phyloP scores from a whole-genome alignment of 345 rosid genomes.

The Schrenkiella parvula region DNA sequence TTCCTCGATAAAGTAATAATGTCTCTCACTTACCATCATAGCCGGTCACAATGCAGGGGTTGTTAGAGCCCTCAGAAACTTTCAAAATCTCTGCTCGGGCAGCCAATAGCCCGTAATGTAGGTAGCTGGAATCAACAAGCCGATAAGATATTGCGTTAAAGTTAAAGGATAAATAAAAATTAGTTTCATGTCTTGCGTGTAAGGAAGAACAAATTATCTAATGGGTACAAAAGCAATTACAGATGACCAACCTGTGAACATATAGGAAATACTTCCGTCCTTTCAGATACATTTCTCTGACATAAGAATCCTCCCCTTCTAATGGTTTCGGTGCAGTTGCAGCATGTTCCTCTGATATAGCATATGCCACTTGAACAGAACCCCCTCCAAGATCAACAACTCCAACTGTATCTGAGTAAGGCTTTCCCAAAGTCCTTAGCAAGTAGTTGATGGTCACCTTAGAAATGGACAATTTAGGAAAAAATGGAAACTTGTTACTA shows the following conservation, averaged over 20 bases:
- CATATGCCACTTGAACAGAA: conserved; percentile 99
- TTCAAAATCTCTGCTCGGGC: conserved; percentile 94
- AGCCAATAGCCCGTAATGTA: conserved; percentile 89
- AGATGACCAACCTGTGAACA: conserved; percentile 73
- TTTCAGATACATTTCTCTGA: conserved; percentile 76
- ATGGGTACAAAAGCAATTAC: not conserved
- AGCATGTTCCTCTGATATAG: conserved; percentile 77
- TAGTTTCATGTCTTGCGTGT: not conserved
- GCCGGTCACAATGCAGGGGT: conserved; percentile 79
- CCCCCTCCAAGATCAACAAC: conserved; percentile 99
- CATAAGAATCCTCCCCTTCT: conserved; percentile 75
- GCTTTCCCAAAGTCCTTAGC: conserved; percentile 67
- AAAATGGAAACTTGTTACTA: not conserved
- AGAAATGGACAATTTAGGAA: not conserved
- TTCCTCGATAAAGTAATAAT: not conserved
- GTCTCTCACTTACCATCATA: conserved; percentile 54
- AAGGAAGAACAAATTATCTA: not conserved
- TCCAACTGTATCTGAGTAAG: conserved; percentile 81
- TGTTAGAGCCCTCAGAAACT: conserved; percentile 55
- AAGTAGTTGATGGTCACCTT: conserved; percentile 96
- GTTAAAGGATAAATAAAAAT: not conserved
- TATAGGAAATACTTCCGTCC: conserved; percentile 80
- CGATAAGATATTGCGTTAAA: not conserved
- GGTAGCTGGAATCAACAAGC: conserved; percentile 53
- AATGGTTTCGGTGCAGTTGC: conserved; percentile 61